These are phyloP conservation scores for Wallacemonas rigidus DNA, from an alignment of 208 protist species.

Conservation along the genomic window DNA sequence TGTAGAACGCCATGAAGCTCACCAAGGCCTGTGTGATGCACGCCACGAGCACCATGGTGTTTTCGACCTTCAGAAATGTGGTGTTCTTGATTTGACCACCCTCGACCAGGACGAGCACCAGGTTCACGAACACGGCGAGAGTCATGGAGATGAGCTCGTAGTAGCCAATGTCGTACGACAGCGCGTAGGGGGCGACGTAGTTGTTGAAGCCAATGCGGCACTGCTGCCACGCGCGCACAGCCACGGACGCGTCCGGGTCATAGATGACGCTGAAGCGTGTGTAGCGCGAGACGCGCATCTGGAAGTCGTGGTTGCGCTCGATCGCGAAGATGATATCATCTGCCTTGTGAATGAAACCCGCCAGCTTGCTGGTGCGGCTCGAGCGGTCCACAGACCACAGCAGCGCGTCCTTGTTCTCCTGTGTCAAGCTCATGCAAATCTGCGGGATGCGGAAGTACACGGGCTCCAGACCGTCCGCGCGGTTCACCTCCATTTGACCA, in stretches of 20 bases:
- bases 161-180: constrained; percentile 46
- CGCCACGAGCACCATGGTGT: constrained; percentile 17
- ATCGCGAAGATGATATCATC: constrained; percentile 88
- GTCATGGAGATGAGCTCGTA: constrained; percentile 66
- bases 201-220: constrained; percentile 52
- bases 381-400: constrained; percentile 79
- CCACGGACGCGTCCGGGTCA: constrained; percentile 8
- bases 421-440: constrained; percentile 64
- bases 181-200: constrained; percentile 46
- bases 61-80: constrained; percentile 2
- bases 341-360: constrained; percentile 77
- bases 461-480: constrained; percentile 69
- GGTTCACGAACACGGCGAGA: constrained; percentile 61
- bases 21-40: constrained; percentile 57
- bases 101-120: constrained; percentile 51
- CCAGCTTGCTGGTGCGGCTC: constrained; percentile 72
- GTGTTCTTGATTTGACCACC: constrained; percentile 19
- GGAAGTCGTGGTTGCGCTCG: constrained; percentile 60
- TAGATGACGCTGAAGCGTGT: constrained; percentile 42
- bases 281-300: constrained; percentile 35
- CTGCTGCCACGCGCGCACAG: constrained; percentile 15
- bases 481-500: constrained; percentile 76
- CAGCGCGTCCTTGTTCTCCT: constrained; percentile 64
- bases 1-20: constrained; percentile 42
- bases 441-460: constrained; percentile 87